Evolutionary conservation across 331 rosid species (phyloP).

Genomic region (Malus hybrid): DNA sequence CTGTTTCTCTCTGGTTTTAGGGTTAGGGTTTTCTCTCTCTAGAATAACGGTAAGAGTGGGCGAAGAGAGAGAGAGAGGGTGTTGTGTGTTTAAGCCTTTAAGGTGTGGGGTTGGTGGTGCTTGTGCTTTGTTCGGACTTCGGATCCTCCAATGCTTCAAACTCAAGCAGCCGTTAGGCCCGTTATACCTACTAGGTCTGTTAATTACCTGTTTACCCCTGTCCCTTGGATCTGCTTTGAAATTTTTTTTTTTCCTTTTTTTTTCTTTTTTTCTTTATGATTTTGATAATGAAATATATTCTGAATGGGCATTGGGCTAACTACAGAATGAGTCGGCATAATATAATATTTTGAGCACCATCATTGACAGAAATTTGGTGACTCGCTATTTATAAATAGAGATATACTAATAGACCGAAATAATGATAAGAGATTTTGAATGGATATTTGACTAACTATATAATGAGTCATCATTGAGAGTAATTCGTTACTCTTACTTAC

Average conservation of each 20-base stretch:
- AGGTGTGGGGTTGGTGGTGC: background rate
- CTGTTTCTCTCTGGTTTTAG: background rate
- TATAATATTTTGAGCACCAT: too few relatives aligned
- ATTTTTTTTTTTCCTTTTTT: background rate
- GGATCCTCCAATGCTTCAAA: slow-evolving; percentile 27
- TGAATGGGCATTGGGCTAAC: too few relatives aligned
- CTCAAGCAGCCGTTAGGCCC: slow-evolving; percentile 6
- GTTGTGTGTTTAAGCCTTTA: background rate
- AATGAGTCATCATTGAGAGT: too few relatives aligned
- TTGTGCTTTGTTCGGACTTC: slow-evolving; percentile 8
- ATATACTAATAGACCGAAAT: too few relatives aligned
- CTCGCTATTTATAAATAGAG: too few relatives aligned
- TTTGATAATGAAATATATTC: background rate
- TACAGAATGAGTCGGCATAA: too few relatives aligned
- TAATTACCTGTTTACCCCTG: slow-evolving; percentile 9
- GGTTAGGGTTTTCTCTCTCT: slow-evolving; percentile 4
- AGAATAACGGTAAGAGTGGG: background rate
- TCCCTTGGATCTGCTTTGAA: background rate
- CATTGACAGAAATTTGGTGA: too few relatives aligned
- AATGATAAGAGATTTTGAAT: too few relatives aligned
- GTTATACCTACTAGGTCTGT: background rate
- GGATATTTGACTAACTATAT: too few relatives aligned
- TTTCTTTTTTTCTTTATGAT: background rate
- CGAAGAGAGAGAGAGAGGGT: background rate
- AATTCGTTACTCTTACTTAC: too few relatives aligned